These are phyloP conservation scores for Meyerozyma smithsonii DNA, from an alignment of 1,139 yeast genomes.

Conservation along the genomic window DNA sequence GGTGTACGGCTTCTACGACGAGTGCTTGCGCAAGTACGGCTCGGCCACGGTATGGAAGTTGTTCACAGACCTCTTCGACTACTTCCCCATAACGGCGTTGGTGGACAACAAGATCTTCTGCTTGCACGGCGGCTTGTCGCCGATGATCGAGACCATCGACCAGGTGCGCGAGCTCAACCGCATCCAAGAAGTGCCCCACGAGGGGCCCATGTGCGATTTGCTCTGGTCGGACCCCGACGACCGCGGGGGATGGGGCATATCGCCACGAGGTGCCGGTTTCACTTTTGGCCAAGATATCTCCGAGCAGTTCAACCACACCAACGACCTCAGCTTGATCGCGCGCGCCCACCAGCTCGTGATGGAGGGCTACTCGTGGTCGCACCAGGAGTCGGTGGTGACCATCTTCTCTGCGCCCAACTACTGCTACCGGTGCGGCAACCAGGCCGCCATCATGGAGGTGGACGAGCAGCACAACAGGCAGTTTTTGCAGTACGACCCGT, in stretches of 20 bases:
- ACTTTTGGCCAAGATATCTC: constrained; percentile 50
- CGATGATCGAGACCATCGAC: constrained; percentile 84
- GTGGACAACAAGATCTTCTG: constrained; percentile 90
- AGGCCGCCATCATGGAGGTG: constrained; percentile 98
- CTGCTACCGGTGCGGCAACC: constrained; percentile 97
- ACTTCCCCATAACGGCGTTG: constrained; percentile 88
- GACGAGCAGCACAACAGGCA: constrained; percentile 89
- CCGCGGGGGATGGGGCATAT: constrained; percentile 93
- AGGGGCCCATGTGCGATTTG: constrained; percentile 97
- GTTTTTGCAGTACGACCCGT: constrained; percentile 90
- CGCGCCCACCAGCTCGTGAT: constrained; percentile 97
- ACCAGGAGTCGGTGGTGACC: constrained; percentile 52
- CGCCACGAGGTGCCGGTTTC: constrained; percentile 98
- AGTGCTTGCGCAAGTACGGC: constrained; percentile 92
- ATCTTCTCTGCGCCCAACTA: constrained; percentile 86
- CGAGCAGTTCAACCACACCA: constrained; percentile 76
- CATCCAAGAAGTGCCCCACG: constrained; percentile 96
- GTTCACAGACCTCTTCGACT: constrained; percentile 78
- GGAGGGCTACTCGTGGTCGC: constrained; percentile 69
- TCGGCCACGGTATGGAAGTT: constrained; percentile 90
- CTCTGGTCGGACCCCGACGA: constrained; percentile 98
- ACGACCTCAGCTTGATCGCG: constrained; percentile 82
- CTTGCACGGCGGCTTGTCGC: constrained; percentile 95
- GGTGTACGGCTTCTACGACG: constrained; percentile 97
- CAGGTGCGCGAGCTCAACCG: constrained; percentile 84